Percentiles rank a stretch among this genome's conserved stretches.
phyloP scores from a whole-genome alignment of 352 stramenopile genomes.

The Thalassiosira tumida region DNA sequence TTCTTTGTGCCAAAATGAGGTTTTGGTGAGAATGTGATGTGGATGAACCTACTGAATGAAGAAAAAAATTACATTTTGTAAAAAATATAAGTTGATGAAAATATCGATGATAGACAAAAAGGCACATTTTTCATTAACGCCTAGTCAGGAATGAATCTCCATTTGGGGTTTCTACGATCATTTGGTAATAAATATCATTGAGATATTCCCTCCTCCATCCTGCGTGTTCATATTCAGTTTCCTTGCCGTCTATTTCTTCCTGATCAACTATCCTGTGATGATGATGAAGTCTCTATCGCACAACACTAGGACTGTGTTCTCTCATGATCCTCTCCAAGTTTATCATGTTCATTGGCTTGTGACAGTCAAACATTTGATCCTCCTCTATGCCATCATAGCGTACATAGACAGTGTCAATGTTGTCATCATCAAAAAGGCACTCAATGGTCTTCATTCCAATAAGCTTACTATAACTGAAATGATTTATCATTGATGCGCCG shows the following conservation, averaged over 20 bases:
- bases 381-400: neutral
- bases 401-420: neutral
- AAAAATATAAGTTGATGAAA: too few species aligned
- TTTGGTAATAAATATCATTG: neutral
- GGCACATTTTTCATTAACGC: neutral
- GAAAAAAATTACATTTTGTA: too few species aligned
- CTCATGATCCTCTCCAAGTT: neutral
- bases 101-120: neutral
- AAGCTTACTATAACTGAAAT: neutral
- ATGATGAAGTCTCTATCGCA: too few species aligned
- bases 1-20: too few species aligned
- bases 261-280: too few species aligned
- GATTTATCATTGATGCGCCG: too few species aligned
- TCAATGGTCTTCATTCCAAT: neutral
- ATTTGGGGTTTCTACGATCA: neutral
- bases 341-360: neutral
- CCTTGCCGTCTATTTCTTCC: too few species aligned
- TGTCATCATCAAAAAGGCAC: neutral
- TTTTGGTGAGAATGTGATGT: too few species aligned
- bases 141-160: neutral
- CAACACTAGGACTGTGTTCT: too few species aligned
- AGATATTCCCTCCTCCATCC: neutral
- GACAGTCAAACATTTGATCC: neutral
- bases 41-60: too few species aligned
- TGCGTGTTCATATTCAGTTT: too few species aligned